Base-by-base conservation (phyloP, 768 basidiomycete genomes). In the Kwoniella sp. region DNA sequence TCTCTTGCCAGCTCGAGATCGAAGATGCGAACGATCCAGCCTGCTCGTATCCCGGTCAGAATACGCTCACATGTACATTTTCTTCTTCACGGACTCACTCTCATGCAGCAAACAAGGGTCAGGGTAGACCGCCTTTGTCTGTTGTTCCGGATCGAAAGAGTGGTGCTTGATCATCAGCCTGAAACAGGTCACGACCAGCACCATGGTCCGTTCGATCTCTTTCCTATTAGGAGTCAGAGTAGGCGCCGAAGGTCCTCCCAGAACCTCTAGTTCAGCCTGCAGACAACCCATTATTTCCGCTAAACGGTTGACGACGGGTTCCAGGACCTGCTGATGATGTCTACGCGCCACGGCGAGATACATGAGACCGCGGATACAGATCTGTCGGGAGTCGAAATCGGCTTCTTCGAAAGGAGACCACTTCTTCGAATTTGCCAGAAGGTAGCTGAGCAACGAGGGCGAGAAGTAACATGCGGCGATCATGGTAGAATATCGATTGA, bases 401-500 rank as follows among this genome's bases (percentile, higher is more conserved):
- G 88, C 88, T 26, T 85, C 81, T n/a, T 82, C 81, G 77, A 93
- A 93, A 59, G 82, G 80, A 60, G 91, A 83, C 71, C 90, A 92
- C 28, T 84, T 84, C 20, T 84, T 86, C 5, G 89, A 88, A 58
- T 86, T 87, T n/a, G 83, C 80, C 47, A 93, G 79, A 17, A 89
- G 86, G 50, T 84, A 83, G 3, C 80, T 81, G 1, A 82, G 70
- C 0, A 82, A 74, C 0, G 83, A 79, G 0, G 87, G 86, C 52
- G 89, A 86, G 51, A 96, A 85, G 70, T 88, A 85, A 48, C 90
- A 84, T 3, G 87, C 87, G 28, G 91, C 83, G 4, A 89, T 86
- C 68, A 90, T 83, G 12, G 90, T 88, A 55, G 86, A 86, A 72
- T 91, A 87, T 9, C 93, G 87, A 79, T 96, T 96, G 79, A 89